Evolutionary conservation across 495 filamentous ascomycete species (phyloP).

Genomic region (Cercophora newfieldiana): DNA sequence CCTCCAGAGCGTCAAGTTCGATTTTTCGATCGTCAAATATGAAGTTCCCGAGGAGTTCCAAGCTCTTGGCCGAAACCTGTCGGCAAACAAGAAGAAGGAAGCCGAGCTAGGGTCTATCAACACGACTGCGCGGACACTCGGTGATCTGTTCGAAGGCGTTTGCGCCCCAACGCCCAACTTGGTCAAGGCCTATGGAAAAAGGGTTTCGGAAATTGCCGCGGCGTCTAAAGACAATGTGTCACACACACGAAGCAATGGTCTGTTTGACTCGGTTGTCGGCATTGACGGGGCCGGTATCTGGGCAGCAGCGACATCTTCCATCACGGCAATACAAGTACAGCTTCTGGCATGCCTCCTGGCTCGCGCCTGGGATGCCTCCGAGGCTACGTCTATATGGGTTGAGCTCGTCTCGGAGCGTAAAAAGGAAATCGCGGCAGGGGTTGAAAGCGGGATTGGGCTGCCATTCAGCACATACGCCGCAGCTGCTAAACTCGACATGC

Average conservation of each 20-base stretch:
- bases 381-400: background rate
- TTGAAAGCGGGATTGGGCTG: background rate
- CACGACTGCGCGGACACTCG: background rate
- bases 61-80: background rate
- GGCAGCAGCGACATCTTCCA: background rate
- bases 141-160: background rate
- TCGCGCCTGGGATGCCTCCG: background rate
- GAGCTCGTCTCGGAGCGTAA: background rate
- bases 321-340: background rate
- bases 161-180: background rate
- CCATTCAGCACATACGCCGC: background rate
- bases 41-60: background rate
- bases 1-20: background rate
- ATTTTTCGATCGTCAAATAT: background rate
- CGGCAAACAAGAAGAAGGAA: background rate
- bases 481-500: constrained; percentile 28
- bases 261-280: background rate
- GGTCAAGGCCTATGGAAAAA: background rate
- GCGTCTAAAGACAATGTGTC: no score
- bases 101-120: background rate
- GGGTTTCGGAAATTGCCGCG: background rate
- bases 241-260: no score
- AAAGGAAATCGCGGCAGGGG: background rate
- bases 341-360: background rate
- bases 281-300: background rate